Conservation (phyloP, 2,329 filamentous ascomycete genomes). For the Orbilia javanica region DNA sequence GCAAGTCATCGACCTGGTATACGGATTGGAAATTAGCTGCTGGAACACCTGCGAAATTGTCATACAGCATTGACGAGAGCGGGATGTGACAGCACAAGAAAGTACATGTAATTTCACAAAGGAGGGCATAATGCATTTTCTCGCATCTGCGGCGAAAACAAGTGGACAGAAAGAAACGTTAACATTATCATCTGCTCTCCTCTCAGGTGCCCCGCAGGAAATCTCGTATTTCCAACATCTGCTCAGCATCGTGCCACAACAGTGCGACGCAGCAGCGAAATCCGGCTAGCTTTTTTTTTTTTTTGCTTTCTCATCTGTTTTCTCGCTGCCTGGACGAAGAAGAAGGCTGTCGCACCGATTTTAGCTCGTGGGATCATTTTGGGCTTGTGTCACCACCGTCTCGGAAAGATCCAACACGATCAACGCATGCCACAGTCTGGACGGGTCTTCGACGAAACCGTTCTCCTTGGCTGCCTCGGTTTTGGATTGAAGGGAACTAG, state of each 20-base stretch:
- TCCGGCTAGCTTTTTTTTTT: constrained; percentile 24
- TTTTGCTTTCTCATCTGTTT: not conserved
- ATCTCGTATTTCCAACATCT: constrained; percentile 29
- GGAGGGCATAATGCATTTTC: constrained; percentile 10
- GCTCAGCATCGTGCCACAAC: constrained; percentile 25
- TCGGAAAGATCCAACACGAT: constrained; percentile 54
- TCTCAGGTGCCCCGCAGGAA: not conserved
- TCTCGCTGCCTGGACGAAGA: constrained; percentile 15
- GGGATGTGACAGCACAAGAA: constrained; percentile 27
- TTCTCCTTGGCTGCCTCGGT: constrained; percentile 5
- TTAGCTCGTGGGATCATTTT: constrained; percentile 41
- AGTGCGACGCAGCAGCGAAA: constrained; percentile 39
- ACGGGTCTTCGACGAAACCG: constrained; percentile 8
- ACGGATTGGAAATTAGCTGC: constrained; percentile 10
- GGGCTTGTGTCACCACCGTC: constrained; percentile 44
- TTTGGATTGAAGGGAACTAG: not conserved
- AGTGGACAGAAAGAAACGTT: constrained; percentile 6
- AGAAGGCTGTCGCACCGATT: constrained; percentile 39
- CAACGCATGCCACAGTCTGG: constrained; percentile 46
- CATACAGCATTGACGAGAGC: constrained; percentile 36
- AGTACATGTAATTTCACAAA: not conserved
- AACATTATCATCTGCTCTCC: not conserved
- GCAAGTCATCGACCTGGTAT: not conserved
- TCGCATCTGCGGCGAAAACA: constrained; percentile 25
- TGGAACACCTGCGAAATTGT: constrained; percentile 6